Evolutionary conservation across 2,329 filamentous ascomycete genomes (phyloP).

Genomic region (Mollisiaceae sp.): DNA sequence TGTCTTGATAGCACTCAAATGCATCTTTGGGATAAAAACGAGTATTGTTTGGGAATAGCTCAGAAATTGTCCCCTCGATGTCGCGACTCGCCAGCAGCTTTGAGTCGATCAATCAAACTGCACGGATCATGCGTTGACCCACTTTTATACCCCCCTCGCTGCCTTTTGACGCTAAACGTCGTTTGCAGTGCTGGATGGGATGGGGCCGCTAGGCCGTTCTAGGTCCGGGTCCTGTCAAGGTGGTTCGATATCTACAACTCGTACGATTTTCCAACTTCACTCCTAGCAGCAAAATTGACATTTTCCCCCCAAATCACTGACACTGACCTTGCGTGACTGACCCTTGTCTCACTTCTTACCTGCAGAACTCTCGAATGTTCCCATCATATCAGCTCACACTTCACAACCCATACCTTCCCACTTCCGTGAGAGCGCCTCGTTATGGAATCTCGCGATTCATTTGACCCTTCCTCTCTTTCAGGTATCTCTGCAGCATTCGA

Average conservation of each 20-base stretch:
- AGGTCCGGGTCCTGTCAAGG: too few relatives aligned
- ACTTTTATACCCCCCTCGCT: too few relatives aligned
- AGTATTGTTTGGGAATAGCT: too few relatives aligned
- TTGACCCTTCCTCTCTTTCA: slow-evolving; percentile 37
- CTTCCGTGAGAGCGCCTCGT: slow-evolving; percentile 1
- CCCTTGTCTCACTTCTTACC: slow-evolving; percentile 9
- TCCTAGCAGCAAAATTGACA: background rate
- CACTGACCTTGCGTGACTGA: slow-evolving; percentile 14
- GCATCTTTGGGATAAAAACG: too few relatives aligned
- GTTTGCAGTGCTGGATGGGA: too few relatives aligned
- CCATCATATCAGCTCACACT: slow-evolving; percentile 9
- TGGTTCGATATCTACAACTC: background rate
- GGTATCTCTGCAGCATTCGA: slow-evolving; percentile 36
- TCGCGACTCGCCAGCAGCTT: too few relatives aligned
- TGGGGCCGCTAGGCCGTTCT: too few relatives aligned
- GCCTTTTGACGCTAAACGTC: too few relatives aligned
- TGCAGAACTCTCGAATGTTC: slow-evolving; percentile 15
- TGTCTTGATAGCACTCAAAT: background rate
- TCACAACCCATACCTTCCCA: slow-evolving; percentile 2
- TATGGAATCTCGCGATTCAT: slow-evolving; percentile 33
- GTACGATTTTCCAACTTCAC: background rate
- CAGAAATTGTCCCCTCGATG: too few relatives aligned
- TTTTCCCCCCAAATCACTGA: background rate
- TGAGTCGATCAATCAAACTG: too few relatives aligned
- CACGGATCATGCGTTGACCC: too few relatives aligned